These are phyloP conservation scores for Gracilaria domingensis DNA, from an alignment of 23 red algal species.

Conservation along the genomic window DNA sequence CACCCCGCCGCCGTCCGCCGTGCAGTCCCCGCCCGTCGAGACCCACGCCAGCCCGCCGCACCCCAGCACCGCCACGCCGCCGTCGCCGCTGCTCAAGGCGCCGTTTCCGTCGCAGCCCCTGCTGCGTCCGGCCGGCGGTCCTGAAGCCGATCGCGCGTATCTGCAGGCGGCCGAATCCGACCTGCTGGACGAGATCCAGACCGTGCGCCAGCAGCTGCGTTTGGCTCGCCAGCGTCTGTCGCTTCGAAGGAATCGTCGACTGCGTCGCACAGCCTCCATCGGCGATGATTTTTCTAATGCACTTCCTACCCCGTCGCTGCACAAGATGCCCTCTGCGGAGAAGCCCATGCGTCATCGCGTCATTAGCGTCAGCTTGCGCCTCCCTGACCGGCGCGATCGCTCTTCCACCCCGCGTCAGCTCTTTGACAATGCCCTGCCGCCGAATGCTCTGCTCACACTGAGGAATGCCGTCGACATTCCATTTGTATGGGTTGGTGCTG, in stretches of 20 bases:
- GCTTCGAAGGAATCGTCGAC: slow-evolving; percentile 6
- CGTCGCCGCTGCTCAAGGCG: slow-evolving; percentile 12
- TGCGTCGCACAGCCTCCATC: background rate
- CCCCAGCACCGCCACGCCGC: background rate
- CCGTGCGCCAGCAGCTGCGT: slow-evolving; percentile 31
- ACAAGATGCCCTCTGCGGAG: slow-evolving; percentile 22
- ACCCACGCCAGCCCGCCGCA: background rate
- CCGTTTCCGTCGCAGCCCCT: slow-evolving; percentile 14
- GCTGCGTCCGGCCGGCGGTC: background rate
- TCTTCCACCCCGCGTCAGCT: slow-evolving; percentile 50
- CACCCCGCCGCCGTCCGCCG: background rate
- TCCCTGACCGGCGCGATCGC: slow-evolving; percentile 45
- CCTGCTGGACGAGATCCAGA: slow-evolving; percentile 55
- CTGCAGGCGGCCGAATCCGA: slow-evolving; percentile 31
- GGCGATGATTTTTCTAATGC: background rate
- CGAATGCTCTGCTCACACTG: slow-evolving; percentile 66
- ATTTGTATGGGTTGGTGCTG: slow-evolving; percentile 77
- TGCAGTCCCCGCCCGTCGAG: background rate
- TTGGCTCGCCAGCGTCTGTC: slow-evolving; percentile 16
- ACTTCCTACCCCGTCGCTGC: background rate
- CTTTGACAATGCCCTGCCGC: slow-evolving; percentile 57
- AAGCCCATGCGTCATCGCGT: slow-evolving; percentile 47
- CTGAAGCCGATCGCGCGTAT: slow-evolving; percentile 29
- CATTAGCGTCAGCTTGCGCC: slow-evolving; percentile 69
- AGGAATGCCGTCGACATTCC: slow-evolving; percentile 35